phyloP scores from a whole-genome alignment of 2,329 filamentous ascomycete genomes.

The Hortaea werneckii region DNA sequence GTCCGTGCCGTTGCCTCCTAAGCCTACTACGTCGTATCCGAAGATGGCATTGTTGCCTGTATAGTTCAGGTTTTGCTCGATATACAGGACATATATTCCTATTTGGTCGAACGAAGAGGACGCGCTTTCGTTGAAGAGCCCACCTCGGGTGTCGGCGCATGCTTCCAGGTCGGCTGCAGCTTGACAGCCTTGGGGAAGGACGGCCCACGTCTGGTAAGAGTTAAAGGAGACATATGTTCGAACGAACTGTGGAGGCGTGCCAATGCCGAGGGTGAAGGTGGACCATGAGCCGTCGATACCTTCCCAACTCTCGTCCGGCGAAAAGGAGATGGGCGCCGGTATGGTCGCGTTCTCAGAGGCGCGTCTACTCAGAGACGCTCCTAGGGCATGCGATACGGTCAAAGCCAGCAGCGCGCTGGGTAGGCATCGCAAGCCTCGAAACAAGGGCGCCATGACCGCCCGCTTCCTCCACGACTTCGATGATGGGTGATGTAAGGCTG shows the following conservation, averaged over 20 bases:
- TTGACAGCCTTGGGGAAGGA: constrained; percentile 48
- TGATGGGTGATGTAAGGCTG: too few species aligned
- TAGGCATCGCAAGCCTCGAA: constrained; percentile 12
- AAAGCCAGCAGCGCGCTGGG: constrained; percentile 14
- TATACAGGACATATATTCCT: constrained; percentile 50
- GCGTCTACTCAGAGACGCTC: constrained; percentile 6
- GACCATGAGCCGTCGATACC: constrained; percentile 65
- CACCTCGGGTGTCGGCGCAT: constrained; percentile 50
- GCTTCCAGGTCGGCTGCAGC: constrained; percentile 20
- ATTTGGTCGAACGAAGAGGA: constrained; percentile 47
- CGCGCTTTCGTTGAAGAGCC: constrained; percentile 43
- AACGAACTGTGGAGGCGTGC: constrained; percentile 43
- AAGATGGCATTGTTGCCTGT: constrained; percentile 49
- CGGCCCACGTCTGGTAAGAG: constrained; percentile 58
- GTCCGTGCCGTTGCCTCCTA: constrained; percentile 30
- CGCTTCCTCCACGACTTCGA: too few species aligned
- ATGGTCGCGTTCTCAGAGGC: constrained; percentile 6
- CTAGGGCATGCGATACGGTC: constrained; percentile 5
- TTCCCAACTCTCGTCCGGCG: constrained; percentile 32
- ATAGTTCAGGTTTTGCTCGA: constrained; percentile 46
- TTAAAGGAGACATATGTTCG: constrained; percentile 53
- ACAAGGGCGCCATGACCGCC: constrained; percentile 6
- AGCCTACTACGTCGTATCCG: constrained; percentile 42
- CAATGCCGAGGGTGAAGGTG: constrained; percentile 51
- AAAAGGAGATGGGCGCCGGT: constrained; percentile 19